Evolutionary conservation across 345 rosid genomes (phyloP).

Genomic region (Excoecaria agallocha): DNA sequence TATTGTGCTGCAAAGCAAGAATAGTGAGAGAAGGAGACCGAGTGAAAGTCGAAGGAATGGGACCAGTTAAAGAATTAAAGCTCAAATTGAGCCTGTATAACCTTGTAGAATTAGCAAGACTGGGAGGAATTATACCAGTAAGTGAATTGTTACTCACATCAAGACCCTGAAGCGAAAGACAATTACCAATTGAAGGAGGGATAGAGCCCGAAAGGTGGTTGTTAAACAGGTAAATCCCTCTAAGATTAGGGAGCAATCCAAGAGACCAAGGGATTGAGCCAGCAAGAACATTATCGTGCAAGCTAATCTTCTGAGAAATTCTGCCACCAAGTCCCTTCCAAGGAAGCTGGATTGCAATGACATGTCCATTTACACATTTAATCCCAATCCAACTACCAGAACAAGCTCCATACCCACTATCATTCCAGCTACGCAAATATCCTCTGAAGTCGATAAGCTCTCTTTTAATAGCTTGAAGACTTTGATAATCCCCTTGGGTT

Average conservation of each 20-base stretch:
- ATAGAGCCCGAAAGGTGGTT: slow-evolving; percentile 74
- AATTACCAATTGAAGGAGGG: slow-evolving; percentile 29
- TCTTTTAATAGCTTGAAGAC: slow-evolving; percentile 67
- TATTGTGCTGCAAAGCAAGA: slow-evolving; percentile 60
- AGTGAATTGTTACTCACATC: slow-evolving; percentile 61
- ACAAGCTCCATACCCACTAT: slow-evolving; percentile 58
- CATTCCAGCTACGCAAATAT: slow-evolving; percentile 70
- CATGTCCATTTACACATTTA: slow-evolving; percentile 82
- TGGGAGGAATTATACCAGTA: slow-evolving; percentile 56
- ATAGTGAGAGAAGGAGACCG: slow-evolving; percentile 46
- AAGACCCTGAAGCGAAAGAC: slow-evolving; percentile 22
- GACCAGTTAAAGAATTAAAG: slow-evolving; percentile 55
- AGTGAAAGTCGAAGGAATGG: slow-evolving; percentile 45
- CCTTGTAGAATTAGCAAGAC: slow-evolving; percentile 65
- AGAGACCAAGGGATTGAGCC: slow-evolving; percentile 77
- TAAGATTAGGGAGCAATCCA: slow-evolving; percentile 66
- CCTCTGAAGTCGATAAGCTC: slow-evolving; percentile 69
- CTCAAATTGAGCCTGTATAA: slow-evolving; percentile 59
- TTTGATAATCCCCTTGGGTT: slow-evolving; percentile 59
- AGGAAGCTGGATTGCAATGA: slow-evolving; percentile 83
- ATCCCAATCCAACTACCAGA: slow-evolving; percentile 89
- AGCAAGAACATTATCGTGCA: slow-evolving; percentile 67
- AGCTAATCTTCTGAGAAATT: slow-evolving; percentile 75
- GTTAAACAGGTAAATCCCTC: slow-evolving; percentile 88
- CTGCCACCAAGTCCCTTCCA: slow-evolving; percentile 82